Evolutionary conservation across 2,329 filamentous ascomycete genomes (phyloP).

Genomic region (Stromatinia cepivora): DNA sequence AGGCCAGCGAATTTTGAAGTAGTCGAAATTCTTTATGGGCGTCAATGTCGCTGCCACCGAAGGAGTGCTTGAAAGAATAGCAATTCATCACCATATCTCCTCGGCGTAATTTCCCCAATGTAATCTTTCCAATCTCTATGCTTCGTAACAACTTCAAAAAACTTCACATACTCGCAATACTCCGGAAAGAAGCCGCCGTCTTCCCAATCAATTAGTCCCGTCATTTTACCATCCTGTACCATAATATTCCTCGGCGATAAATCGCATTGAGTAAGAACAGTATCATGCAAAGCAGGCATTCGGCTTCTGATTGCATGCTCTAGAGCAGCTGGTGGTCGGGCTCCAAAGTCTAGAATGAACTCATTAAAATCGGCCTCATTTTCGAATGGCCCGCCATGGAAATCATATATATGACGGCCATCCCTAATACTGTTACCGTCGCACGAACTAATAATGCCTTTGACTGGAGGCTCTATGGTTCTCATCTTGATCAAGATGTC

Average conservation of each 20-base stretch:
- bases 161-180: constrained; percentile 16
- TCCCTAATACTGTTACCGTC: constrained; percentile 16
- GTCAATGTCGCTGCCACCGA: background rate
- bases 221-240: background rate
- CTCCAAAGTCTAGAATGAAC: constrained; percentile 8
- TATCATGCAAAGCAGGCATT: background rate
- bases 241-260: constrained; percentile 10
- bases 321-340: background rate
- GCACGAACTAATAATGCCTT: constrained; percentile 20
- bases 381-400: constrained; percentile 19
- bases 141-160: background rate
- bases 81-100: background rate
- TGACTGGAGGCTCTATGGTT: constrained; percentile 12
- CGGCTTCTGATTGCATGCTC: background rate
- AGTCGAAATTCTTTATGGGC: too few relatives aligned
- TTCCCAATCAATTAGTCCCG: constrained; percentile 15
- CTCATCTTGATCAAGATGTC: constrained; percentile 16
- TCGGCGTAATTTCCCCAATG: background rate
- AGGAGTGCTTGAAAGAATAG: background rate
- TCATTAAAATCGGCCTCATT: constrained; percentile 24
- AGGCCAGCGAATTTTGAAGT: too few relatives aligned
- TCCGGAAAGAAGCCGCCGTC: constrained; percentile 8
- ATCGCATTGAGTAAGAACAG: constrained; percentile 13
- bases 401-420: constrained; percentile 3
- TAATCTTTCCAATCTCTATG: background rate